phyloP scores from a whole-genome alignment of 2,329 filamentous ascomycete species.

The Aspergillus pseudoviridinutans region DNA sequence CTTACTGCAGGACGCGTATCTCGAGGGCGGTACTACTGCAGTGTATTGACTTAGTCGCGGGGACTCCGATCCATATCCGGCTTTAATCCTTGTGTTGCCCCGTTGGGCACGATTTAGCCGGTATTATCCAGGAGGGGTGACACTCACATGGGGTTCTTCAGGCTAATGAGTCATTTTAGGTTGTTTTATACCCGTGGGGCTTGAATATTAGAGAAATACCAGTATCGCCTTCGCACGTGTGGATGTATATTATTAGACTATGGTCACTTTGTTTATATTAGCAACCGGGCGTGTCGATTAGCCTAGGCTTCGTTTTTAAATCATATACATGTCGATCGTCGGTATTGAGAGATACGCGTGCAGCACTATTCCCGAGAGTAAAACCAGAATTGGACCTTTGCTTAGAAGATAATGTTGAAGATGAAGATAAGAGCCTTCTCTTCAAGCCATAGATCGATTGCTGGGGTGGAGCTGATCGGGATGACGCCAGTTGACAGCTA shows the following conservation, averaged over 20 bases:
- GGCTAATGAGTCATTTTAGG: not conserved
- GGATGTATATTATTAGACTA: not conserved
- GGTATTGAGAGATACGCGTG: too few species aligned
- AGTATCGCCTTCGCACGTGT: not conserved
- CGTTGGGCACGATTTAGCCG: not conserved
- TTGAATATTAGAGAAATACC: not conserved
- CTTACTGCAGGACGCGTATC: not conserved
- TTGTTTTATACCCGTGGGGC: not conserved
- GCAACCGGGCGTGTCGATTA: too few species aligned
- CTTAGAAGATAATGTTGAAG: not conserved
- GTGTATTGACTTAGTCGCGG: not conserved
- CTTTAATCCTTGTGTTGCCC: not conserved
- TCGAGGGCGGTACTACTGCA: not conserved
- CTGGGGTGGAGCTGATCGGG: not conserved
- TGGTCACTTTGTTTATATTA: not conserved
- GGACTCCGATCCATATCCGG: not conserved
- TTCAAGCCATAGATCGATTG: not conserved
- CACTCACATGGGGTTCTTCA: not conserved
- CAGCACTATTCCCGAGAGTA: not conserved
- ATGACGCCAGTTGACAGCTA: not conserved
- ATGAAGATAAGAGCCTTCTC: not conserved
- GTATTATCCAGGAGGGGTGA: not conserved
- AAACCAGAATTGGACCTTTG: not conserved
- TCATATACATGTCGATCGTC: not conserved
- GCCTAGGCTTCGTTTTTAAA: not conserved